Evolutionary conservation across 164 flowering plant species (phyloP), one percentile per base, ranked within the genome.

Genomic region (Amborella trichopoda): DNA sequence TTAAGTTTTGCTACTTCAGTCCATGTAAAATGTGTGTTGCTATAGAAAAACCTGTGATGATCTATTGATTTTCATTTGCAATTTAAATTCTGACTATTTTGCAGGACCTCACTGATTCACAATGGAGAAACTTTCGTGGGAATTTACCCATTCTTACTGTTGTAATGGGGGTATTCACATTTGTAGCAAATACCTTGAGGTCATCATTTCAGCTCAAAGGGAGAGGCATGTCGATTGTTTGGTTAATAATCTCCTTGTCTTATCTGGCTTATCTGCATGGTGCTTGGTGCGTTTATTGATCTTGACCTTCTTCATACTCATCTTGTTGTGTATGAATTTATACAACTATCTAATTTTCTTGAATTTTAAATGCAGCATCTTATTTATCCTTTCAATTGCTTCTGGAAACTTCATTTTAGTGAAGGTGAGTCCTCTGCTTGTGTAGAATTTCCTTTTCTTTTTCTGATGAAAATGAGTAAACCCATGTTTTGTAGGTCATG

Each of bases 41-140:
- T n/a, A n/a, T n/a, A n/a, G n/a, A n/a, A n/a, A n/a, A n/a, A n/a
- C n/a, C n/a, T n/a, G n/a, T n/a, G n/a, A n/a, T n/a, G n/a, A n/a
- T n/a, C n/a, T n/a, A n/a, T n/a, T n/a, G n/a, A n/a, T n/a, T n/a
- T n/a, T n/a, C n/a, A n/a, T 23, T 19, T 4, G 1, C 13, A 8
- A 46, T 1, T 21, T 17, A 25, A 23, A 39, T 54, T 11, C 34
- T 22, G 2, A n/a, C 1, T 8, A 32, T 54, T 28, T 49, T 45
- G 47, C 28, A 91, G 99, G 99, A 91, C 65, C 67, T 68, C 26
- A 81, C 96, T 23, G 99, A 91, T 75, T 74, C 84, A 2, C 99
- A 91, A 53, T 91, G 99, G 96, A 76, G 94, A 61, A 91, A 82
- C 50, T 87, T 87, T 32, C 96, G 99, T 23, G 79, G 70, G 40